Evolutionary conservation across 2,329 filamentous ascomycete species (phyloP), one percentile per base, ranked within the genome.

Genomic region (Rutstroemia sp.): DNA sequence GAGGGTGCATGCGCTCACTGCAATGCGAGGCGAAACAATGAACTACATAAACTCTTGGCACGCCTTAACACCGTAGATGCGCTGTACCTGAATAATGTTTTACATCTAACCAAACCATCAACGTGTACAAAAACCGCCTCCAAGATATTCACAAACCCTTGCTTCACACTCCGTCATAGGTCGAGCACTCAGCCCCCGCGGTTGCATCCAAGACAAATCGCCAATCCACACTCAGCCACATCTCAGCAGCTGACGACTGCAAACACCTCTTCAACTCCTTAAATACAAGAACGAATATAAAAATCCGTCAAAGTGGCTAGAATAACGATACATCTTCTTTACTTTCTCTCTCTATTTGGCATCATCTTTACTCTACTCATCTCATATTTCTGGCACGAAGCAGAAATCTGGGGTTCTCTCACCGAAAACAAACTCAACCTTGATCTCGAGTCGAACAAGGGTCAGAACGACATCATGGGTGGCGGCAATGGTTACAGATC

Each of bases 401-500:
- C 51, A 38, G 48, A 53, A 9, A 25, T 42, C 17, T 53, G 51
- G 51, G 17, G 14, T 4, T 17, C 8, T 7, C 17, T 42, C 17
- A 19, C 39, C 3, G 16, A 14, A 14, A 21, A 19, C 17, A 44
- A 38, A 9, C 41, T 19, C 16, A 30, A 34, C 4, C 12, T 54
- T 9, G 27, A 39, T 16, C 5, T 19, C 1, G 34, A n/a, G 10
- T 54, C 17, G 4, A 44, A 30, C 12, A 46, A 39, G 19, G 16
- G 12, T 3, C 38, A 10, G 9, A 27, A 30, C 5, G 52, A 42
- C 14, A 45, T 23, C 34, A 55, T 54, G 51, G 51, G 51, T 41
- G 44, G 44, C 38, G 44, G 51, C 46, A 59, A 66, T 51, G 80
- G 79, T 60, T 87, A 82, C 72, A 80, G 83, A 60, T 77, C 84